Percentiles rank a stretch among this genome's conserved stretches.
phyloP scores from a whole-genome alignment of 768 basidiomycete species.

The Chiua virens region DNA sequence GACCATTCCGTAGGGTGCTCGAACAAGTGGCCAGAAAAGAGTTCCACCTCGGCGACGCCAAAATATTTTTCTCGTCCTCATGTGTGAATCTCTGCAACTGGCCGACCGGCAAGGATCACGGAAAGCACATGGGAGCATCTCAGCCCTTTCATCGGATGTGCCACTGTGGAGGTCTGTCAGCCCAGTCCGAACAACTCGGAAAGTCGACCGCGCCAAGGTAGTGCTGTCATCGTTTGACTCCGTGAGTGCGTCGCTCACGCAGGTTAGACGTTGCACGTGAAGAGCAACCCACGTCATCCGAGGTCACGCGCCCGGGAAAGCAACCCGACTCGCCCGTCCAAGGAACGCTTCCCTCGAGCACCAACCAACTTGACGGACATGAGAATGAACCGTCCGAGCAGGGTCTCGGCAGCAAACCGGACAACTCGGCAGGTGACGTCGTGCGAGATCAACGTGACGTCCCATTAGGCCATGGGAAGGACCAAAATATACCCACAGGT shows the following conservation, averaged over 20 bases:
- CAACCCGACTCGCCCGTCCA: background rate
- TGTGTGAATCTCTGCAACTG: conserved; percentile 23
- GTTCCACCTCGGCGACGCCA: conserved; percentile 19
- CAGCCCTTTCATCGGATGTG: conserved; percentile 23
- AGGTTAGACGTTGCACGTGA: background rate
- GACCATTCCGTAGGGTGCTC: conserved; percentile 8
- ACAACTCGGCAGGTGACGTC: background rate
- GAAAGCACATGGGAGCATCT: conserved; percentile 18
- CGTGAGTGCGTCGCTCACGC: background rate
- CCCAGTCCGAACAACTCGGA: background rate
- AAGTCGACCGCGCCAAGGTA: background rate
- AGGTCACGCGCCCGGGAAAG: background rate
- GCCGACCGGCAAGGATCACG: conserved; percentile 23
- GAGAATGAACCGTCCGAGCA: background rate
- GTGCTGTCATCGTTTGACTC: background rate
- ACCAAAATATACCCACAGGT: background rate
- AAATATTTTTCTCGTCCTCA: conserved; percentile 14
- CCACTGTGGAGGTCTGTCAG: conserved; percentile 9
- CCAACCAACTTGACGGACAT: background rate
- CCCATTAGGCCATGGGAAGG: conserved; percentile 6
- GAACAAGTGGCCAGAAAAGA: conserved; percentile 17
- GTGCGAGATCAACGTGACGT: background rate
- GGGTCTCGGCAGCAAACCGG: background rate
- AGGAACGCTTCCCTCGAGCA: background rate
- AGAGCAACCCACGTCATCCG: background rate